Evolutionary conservation across 352 stramenopile species (phyloP).

Genomic region (Phytophthora ramorum): DNA sequence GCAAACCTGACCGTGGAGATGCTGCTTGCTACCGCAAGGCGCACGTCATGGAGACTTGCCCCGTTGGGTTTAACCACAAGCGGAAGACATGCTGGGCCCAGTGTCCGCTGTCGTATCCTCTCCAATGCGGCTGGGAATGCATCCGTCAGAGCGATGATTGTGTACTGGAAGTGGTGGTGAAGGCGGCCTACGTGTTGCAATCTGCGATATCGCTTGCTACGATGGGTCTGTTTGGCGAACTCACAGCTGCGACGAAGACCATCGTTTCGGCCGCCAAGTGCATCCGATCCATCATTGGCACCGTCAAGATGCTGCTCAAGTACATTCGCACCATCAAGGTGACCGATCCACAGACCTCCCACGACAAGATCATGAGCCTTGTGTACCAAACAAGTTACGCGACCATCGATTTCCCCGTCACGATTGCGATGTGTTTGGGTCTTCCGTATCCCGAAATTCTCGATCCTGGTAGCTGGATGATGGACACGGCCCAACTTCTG

Average conservation of each 20-base stretch:
- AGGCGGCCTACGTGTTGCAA: conserved; percentile 41
- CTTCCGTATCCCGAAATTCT: conserved; percentile 9
- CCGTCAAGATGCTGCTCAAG: conserved; percentile 22
- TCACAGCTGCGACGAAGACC: conserved; percentile 10
- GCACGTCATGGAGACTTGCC: conserved; percentile 37
- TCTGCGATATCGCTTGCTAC: conserved; percentile 38
- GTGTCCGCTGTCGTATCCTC: conserved; percentile 55
- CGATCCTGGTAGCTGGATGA: conserved; percentile 12
- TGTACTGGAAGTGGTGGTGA: conserved; percentile 32
- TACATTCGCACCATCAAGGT: conserved; percentile 22
- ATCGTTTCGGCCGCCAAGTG: conserved; percentile 24
- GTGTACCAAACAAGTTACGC: conserved; percentile 29
- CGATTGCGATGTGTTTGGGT: conserved; percentile 22
- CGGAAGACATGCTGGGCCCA: conserved; percentile 54
- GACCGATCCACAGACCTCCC: conserved; percentile 14
- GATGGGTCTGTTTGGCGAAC: conserved; percentile 40
- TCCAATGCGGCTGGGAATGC: conserved; percentile 61
- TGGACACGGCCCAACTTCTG: conserved; percentile 16
- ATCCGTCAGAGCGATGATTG: conserved; percentile 50
- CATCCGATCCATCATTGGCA: conserved; percentile 33
- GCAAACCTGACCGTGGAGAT: conserved; percentile 24
- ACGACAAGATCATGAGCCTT: conserved; percentile 22
- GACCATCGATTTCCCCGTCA: conserved; percentile 27
- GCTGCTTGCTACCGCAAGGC: conserved; percentile 34
- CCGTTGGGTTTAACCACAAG: conserved; percentile 41